Evolutionary conservation across 2,329 filamentous ascomycete species (phyloP).

Genomic region (Neurospora sp.): DNA sequence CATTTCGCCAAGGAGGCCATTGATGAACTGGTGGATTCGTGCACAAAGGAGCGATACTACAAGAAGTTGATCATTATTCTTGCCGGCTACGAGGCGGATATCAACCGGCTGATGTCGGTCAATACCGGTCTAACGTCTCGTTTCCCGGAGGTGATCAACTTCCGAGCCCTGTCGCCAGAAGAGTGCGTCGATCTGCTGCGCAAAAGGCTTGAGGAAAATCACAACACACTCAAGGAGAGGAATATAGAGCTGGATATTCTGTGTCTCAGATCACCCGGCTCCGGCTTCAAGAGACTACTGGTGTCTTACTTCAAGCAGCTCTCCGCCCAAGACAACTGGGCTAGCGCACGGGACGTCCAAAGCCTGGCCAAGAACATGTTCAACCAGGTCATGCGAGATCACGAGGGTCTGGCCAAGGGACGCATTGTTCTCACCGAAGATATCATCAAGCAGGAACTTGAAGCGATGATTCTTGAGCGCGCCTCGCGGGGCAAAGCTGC

Average conservation of each 20-base stretch:
- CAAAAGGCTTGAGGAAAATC: conserved; percentile 20
- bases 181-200: conserved; percentile 37
- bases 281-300: conserved; percentile 17
- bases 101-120: conserved; percentile 49
- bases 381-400: conserved; percentile 23
- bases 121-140: conserved; percentile 56
- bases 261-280: conserved; percentile 13
- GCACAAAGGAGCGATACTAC: conserved; percentile 45
- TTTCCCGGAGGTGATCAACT: conserved; percentile 53
- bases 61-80: conserved; percentile 56
- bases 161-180: conserved; percentile 32
- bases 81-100: conserved; percentile 58
- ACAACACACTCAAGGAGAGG: conserved; percentile 10
- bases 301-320: conserved; percentile 29
- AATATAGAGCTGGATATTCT: conserved; percentile 14
- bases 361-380: conserved; percentile 43
- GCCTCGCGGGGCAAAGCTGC: conserved; percentile 8
- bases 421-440: conserved; percentile 7
- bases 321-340: conserved; percentile 41
- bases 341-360: conserved; percentile 52
- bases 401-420: conserved; percentile 11
- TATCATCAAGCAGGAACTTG: conserved; percentile 10
- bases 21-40: conserved; percentile 41
- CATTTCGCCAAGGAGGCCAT: conserved; percentile 46
- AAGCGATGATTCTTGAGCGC: conserved; percentile 15